Percentiles rank a stretch among this genome's conserved stretches.
These are phyloP conservation scores for Dactylellina parvicollis DNA, from an alignment of 2,329 filamentous ascomycete genomes.

Conservation along the genomic window DNA sequence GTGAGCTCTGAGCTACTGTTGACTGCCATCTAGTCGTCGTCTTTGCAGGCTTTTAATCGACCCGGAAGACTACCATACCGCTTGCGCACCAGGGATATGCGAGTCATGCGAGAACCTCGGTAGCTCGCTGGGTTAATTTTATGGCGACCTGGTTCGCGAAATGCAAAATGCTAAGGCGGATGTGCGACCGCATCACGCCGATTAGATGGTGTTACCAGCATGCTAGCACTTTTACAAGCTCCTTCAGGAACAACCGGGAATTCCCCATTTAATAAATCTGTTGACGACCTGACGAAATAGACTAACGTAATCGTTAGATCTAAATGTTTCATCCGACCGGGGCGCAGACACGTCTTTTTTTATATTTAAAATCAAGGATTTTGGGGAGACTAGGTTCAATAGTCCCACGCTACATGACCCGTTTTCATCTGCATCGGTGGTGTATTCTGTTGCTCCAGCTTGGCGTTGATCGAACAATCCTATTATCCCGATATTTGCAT, in stretches of 20 bases:
- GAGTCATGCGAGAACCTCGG: background rate
- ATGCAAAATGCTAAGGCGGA: slow-evolving; percentile 41
- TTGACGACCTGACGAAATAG: background rate
- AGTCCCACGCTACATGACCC: background rate
- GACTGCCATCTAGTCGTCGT: no score
- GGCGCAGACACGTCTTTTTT: background rate
- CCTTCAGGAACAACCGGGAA: background rate
- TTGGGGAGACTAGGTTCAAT: background rate
- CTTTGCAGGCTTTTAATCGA: no score
- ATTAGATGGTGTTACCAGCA: no score
- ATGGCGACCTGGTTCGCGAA: no score
- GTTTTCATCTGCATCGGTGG: background rate
- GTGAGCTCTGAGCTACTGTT: no score
- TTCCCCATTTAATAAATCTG: background rate
- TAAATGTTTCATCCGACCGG: slow-evolving; percentile 4
- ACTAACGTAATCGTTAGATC: slow-evolving; percentile 12
- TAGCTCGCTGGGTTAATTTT: background rate
- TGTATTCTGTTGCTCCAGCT: slow-evolving; percentile 1
- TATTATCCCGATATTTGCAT: slow-evolving; percentile 21
- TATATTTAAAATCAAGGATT: slow-evolving; percentile 32
- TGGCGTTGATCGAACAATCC: background rate
- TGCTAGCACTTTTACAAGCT: no score
- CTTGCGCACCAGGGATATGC: no score
- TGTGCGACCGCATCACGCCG: slow-evolving; percentile 15
- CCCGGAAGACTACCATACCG: no score